Evolutionary conservation across 192 early-diverging fungal species (phyloP).

Genomic region (Coemansia sp.): DNA sequence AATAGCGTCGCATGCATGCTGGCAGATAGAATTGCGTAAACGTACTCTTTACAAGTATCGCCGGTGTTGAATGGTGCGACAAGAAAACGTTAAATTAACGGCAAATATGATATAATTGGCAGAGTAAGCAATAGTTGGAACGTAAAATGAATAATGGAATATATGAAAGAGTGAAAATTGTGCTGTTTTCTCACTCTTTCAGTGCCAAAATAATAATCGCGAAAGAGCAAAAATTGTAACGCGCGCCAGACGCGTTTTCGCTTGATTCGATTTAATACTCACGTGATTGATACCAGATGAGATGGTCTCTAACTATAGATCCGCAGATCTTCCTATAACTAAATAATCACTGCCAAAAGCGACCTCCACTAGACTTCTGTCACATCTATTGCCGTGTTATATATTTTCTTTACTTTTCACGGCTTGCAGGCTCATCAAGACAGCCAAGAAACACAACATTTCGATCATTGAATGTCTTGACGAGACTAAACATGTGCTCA

Average conservation of each 20-base stretch:
- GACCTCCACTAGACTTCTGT: too few species aligned
- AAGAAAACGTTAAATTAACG: neutral
- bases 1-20: neutral
- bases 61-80: neutral
- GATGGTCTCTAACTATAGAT: neutral
- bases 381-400: too few species aligned
- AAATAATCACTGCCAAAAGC: too few species aligned
- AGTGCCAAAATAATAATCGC: neutral
- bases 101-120: neutral
- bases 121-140: constrained; percentile 1
- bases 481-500: too few species aligned
- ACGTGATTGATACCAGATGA: neutral
- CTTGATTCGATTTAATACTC: neutral
- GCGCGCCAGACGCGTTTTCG: neutral
- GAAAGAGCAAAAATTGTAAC: neutral
- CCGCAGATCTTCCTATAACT: too few species aligned
- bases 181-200: neutral
- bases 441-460: too few species aligned
- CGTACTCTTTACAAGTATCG: constrained; percentile 2
- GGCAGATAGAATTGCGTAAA: neutral
- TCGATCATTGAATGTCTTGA: too few species aligned
- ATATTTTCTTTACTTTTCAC: too few species aligned
- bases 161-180: neutral
- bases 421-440: too few species aligned
- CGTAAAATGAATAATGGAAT: neutral